Base-by-base conservation (phyloP, 192 early-diverging fungal species). In the Neocallimastix lanati region DNA sequence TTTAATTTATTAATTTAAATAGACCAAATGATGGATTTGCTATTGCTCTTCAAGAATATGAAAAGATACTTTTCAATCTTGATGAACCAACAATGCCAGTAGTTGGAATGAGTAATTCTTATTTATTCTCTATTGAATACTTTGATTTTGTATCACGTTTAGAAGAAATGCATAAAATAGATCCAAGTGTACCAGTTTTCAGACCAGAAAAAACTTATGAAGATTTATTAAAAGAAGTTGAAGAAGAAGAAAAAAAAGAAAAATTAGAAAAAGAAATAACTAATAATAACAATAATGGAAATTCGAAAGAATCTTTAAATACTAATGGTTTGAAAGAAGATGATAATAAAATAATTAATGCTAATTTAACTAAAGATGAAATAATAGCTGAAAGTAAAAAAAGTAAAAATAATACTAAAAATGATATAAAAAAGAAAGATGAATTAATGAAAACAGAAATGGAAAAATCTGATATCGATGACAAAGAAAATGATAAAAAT, bases 11-110 rank as follows among this genome's bases (percentile, higher is more conserved):
- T n/a, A n/a, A n/a, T n/a, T n/a, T n/a, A n/a, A n/a, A 33, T 79
- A 82, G 87, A 21, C 87, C 87, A 18, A 88, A 88, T 77, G 82
- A 80, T 78, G 87, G 87, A 2, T 88, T 88, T 80, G 79, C 87
- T 16, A 79, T 80, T 14, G 82, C 82, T 9, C 82, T 88, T 4
- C 85, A 83, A 76, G 76, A 83, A n/a, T 78, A 85, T 12, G 87
- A 88, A 78, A 79, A 80, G 28, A 78, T 82, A 2, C 80, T 78
- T 77, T 80, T 81, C 12, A 77, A 79, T 29, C n/a, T 78, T 29
- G 29, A 16, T 12, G 29, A 83, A 77, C 50, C 80, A 28, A 79
- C 82, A 11, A 40, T 79, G 28, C 79, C 80, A 28, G 79, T 35
- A 5, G 79, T 35, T 5, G 79, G 86, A 83, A 86, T 87, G 84